Evolutionary conservation across 257 asterid genomes (phyloP), one percentile per base, ranked within the genome.

Genomic region (Linaria vulgaris): DNA sequence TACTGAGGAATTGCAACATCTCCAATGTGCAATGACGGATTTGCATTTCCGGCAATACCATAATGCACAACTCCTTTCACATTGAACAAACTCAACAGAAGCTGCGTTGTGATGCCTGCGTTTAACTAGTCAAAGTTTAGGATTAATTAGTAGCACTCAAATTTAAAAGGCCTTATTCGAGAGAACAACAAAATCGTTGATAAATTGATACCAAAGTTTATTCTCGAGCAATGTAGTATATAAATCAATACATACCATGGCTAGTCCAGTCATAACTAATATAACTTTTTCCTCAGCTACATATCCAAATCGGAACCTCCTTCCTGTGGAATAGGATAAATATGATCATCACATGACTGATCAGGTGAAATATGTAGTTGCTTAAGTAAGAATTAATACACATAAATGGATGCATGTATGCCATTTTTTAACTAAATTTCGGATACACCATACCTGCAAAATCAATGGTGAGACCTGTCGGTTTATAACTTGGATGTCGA

Each of bases 1-100:
- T 64, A 67, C 0, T 71, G n/a, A 38, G 95, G 88, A 61, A 86
- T 86, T 6, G 82, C 44, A 43, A 86, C 95, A 78, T 86, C 91
- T 61, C 91, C 91, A 52, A 83, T 68, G 39, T 77, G 47, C 6
- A 70, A 56, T 12, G 75, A 45, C n/a, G 88, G 79, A 50, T 83
- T 76, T 66, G 82, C 82, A 76, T 83, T 83, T 25, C 95, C 95
- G 21, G 87, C 88, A 24, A 83, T 80, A 8, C 95, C 95, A 66
- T 73, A 86, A 31, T 86, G 91, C 56, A 86, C 81, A 16, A 86
- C 83, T 31, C 91, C 88, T 72, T 78, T 72, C 16, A 83, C 54
- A 1, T 70, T 44, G 67, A 86, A 86, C 25, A 74, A 41, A 46
- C 77, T 77, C 64, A 86, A 6, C 38, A 83, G 64, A 1, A 86